These are phyloP conservation scores for Leptographium radiaticola DNA, from an alignment of 2,329 filamentous ascomycete genomes.

Conservation along the genomic window DNA sequence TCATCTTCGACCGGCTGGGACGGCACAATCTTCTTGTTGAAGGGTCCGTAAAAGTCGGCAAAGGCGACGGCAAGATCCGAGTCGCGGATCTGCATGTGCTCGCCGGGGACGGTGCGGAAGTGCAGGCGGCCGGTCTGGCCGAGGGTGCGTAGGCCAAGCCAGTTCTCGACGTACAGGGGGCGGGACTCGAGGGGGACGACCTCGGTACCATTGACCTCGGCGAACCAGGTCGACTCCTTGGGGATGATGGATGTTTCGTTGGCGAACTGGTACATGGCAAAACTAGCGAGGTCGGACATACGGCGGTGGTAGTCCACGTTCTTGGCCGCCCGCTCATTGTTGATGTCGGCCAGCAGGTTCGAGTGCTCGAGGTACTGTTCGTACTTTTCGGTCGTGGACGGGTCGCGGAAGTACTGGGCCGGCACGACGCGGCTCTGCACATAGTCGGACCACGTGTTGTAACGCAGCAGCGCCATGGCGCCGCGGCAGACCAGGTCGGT, in stretches of 20 bases:
- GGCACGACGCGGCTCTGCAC: slow-evolving; percentile 76
- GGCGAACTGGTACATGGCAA: slow-evolving; percentile 83
- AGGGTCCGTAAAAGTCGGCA: slow-evolving; percentile 49
- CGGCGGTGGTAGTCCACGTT: slow-evolving; percentile 62
- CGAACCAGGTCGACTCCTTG: slow-evolving; percentile 85
- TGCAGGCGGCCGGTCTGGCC: slow-evolving; percentile 68
- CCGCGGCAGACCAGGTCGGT: slow-evolving; percentile 71
- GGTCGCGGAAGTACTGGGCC: slow-evolving; percentile 85
- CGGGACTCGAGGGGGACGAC: slow-evolving; percentile 56
- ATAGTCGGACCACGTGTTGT: slow-evolving; percentile 66
- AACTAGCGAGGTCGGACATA: slow-evolving; percentile 55
- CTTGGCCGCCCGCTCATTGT: slow-evolving; percentile 63
- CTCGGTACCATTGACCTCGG: slow-evolving; percentile 64
- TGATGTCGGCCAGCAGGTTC: slow-evolving; percentile 89
- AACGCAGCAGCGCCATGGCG: slow-evolving; percentile 63
- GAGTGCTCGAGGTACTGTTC: slow-evolving; percentile 64
- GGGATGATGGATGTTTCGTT: slow-evolving; percentile 79
- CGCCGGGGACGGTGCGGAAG: slow-evolving; percentile 60
- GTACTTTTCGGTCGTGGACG: slow-evolving; percentile 46
- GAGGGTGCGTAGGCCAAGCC: slow-evolving; percentile 71
- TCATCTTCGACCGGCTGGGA: neutral
- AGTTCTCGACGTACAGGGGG: slow-evolving; percentile 75
- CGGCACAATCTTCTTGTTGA: slow-evolving; percentile 22
- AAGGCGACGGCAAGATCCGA: slow-evolving; percentile 55
- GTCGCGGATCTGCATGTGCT: slow-evolving; percentile 70